phyloP scores from a whole-genome alignment of 371 early-diverging fungal species.

The Caulochytrium protostelioides region DNA sequence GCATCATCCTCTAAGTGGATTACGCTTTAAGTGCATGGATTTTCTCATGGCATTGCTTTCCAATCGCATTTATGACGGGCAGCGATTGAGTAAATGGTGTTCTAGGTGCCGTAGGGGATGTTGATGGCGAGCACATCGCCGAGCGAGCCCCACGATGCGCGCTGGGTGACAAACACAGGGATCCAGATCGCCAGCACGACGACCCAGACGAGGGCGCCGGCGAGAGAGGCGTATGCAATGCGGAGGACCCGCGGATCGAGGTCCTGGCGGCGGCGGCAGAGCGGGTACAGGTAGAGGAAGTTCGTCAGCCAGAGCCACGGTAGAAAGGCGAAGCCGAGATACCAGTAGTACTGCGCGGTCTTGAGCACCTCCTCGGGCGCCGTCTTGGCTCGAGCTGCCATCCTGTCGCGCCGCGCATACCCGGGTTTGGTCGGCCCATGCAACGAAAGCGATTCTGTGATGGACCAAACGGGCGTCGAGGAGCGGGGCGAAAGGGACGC shows the following conservation, averaged over 20 bases:
- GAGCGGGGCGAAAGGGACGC: too few species aligned
- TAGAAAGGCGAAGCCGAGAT: conserved; percentile 7
- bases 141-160: conserved; percentile 11
- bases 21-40: too few species aligned
- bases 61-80: too few species aligned
- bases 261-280: conserved; percentile 6
- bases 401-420: too few species aligned
- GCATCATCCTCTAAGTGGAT: too few species aligned
- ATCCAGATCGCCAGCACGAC: conserved; percentile 8
- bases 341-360: neutral
- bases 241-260: neutral
- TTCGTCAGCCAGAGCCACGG: conserved; percentile 20
- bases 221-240: conserved; percentile 11
- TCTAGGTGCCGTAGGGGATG: conserved; percentile 11
- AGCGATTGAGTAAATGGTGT: too few species aligned
- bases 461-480: too few species aligned
- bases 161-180: conserved; percentile 9
- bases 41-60: too few species aligned
- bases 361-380: neutral
- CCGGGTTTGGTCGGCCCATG: too few species aligned
- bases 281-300: conserved; percentile 13
- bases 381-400: too few species aligned
- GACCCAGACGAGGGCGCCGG: conserved; percentile 9
- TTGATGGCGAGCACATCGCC: conserved; percentile 11
- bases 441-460: too few species aligned